These are phyloP conservation scores for Venturia aucupariae DNA, from an alignment of 2,329 filamentous ascomycete genomes.

Conservation along the genomic window DNA sequence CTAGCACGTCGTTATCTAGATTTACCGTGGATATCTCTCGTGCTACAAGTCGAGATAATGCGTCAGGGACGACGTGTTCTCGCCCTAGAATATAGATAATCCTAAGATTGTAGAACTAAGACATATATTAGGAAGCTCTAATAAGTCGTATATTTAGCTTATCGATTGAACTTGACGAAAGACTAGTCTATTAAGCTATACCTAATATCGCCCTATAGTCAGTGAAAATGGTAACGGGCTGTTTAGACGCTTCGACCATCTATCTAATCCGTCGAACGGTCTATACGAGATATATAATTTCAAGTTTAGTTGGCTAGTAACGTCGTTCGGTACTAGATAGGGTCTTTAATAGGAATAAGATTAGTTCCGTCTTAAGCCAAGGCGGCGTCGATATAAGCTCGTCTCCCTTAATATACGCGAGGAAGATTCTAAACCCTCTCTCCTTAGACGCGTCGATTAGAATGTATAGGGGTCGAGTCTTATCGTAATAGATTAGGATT, in stretches of 20 bases:
- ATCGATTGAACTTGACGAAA: no score
- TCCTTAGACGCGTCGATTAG: neutral
- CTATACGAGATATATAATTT: neutral
- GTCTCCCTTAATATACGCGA: neutral
- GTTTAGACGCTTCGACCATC: neutral
- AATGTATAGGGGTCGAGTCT: neutral
- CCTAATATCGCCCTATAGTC: neutral
- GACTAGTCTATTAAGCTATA: no score
- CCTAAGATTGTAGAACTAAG: no score
- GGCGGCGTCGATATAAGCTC: neutral
- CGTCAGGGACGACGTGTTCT: no score
- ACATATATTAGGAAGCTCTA: no score
- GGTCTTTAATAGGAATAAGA: neutral
- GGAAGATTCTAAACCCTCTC: neutral
- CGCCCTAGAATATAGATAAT: no score
- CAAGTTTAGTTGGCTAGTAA: neutral
- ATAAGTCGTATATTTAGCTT: no score
- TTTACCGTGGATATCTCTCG: no score
- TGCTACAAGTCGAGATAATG: no score
- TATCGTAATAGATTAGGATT: neutral
- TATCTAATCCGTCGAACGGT: neutral
- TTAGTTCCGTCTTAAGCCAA: neutral
- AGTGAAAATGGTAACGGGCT: neutral
- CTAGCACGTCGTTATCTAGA: no score
- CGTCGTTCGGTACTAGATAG: neutral